These are phyloP conservation scores for Pyrenophora seminiperda DNA, from an alignment of 2,329 filamentous ascomycete genomes.

Conservation along the genomic window DNA sequence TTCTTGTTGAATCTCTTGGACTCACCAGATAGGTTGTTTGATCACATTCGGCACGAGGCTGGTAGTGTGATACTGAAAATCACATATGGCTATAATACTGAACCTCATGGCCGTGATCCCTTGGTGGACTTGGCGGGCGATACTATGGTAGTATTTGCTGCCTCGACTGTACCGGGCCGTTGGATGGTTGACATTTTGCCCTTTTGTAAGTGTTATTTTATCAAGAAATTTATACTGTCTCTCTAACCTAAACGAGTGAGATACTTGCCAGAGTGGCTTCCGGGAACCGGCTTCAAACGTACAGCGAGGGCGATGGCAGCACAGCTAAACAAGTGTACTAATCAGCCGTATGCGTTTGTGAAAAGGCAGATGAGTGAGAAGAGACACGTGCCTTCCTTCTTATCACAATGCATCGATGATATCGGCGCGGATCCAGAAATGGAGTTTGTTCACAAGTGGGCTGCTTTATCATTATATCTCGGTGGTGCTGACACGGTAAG, in stretches of 20 bases:
- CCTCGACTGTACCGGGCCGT: conserved; percentile 50
- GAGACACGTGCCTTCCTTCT: conserved; percentile 44
- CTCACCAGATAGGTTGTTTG: conserved; percentile 24
- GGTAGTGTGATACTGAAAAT: conserved; percentile 36
- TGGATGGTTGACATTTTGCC: conserved; percentile 57
- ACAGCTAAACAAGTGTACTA: conserved; percentile 36
- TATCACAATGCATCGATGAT: conserved; percentile 48
- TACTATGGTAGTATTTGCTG: conserved; percentile 50
- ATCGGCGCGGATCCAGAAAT: conserved; percentile 36
- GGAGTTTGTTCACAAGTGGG: conserved; percentile 49
- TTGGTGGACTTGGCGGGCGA: conserved; percentile 51
- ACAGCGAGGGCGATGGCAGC: conserved; percentile 27
- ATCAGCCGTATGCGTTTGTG: conserved; percentile 53
- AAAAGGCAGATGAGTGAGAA: conserved; percentile 47
- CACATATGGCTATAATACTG: conserved; percentile 52
- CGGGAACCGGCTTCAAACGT: conserved; percentile 45
- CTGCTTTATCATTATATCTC: conserved; percentile 50
- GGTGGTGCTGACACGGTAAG: conserved; percentile 52
- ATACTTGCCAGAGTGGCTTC: conserved; percentile 54
- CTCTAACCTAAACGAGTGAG: conserved; percentile 26
- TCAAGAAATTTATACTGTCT: too few species aligned
- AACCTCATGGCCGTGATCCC: conserved; percentile 49
- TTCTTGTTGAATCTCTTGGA: conserved; percentile 30
- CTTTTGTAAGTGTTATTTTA: conserved; percentile 34
- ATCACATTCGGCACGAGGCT: conserved; percentile 35